Conservation (phyloP, 169 alveolate species). For the Plasmodium knowlesi region DNA sequence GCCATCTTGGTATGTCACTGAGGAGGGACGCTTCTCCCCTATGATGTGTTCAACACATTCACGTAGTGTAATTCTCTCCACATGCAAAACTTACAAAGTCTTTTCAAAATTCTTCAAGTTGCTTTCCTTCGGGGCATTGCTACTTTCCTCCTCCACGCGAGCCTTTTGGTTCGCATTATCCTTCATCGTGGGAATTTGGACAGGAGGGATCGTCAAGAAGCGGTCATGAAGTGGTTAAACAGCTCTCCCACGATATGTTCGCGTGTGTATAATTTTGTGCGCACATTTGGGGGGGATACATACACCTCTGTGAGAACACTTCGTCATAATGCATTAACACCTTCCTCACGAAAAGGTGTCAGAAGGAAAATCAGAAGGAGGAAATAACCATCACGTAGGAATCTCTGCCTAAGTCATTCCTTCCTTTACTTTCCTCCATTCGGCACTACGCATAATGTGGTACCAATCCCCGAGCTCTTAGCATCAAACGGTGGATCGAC, state of each 20-base stretch:
- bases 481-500: background rate
- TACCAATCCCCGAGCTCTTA: background rate
- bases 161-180: conserved; percentile 6
- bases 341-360: background rate
- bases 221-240: background rate
- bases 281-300: background rate
- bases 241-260: background rate
- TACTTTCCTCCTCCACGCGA: background rate
- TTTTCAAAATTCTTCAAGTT: conserved; percentile 29
- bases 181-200: background rate
- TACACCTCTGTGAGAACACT: background rate
- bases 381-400: background rate
- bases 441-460: background rate
- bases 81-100: conserved; percentile 22
- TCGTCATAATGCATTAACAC: background rate
- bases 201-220: background rate
- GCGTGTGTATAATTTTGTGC: background rate
- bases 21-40: background rate
- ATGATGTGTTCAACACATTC: background rate
- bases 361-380: background rate
- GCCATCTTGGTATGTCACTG: background rate
- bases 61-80: background rate
- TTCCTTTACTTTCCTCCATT: background rate
- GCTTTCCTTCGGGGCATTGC: conserved; percentile 4
- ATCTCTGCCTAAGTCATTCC: background rate